These are phyloP conservation scores for Tuber aestivum DNA, from an alignment of 495 filamentous ascomycete species.

Conservation along the genomic window DNA sequence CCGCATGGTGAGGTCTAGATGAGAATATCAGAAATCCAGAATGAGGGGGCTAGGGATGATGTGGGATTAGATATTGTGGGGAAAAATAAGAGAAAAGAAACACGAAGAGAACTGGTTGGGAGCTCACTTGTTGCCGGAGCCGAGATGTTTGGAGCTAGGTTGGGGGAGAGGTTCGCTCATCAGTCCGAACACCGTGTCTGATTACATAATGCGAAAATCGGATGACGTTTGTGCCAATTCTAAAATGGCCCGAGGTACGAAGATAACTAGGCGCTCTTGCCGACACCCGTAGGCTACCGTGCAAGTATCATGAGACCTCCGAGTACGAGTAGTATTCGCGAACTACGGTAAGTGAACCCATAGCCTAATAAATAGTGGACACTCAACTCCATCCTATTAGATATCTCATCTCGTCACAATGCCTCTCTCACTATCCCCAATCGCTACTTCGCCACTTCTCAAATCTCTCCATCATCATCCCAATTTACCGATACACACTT, in stretches of 20 bases:
- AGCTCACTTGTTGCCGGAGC: slow-evolving; percentile 5
- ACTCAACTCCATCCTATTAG: not conserved
- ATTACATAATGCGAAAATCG: not conserved
- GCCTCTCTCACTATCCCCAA: slow-evolving; percentile 12
- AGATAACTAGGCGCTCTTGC: too few relatives aligned
- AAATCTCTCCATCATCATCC: slow-evolving; percentile 47
- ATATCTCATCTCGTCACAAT: not conserved
- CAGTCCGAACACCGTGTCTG: not conserved
- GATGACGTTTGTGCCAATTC: too few relatives aligned
- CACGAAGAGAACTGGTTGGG: slow-evolving; percentile 11
- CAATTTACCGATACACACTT: slow-evolving; percentile 48
- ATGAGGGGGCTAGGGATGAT: not conserved
- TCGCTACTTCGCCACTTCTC: slow-evolving; percentile 46
- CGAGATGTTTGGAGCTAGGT: not conserved
- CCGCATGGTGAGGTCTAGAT: slow-evolving; percentile 48
- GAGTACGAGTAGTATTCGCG: too few relatives aligned
- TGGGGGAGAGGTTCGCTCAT: not conserved
- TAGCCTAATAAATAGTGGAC: not conserved
- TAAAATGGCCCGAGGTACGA: too few relatives aligned
- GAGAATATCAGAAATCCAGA: not conserved
- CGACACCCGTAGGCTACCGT: too few relatives aligned
- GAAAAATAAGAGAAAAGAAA: not conserved
- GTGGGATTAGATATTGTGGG: slow-evolving; percentile 14
- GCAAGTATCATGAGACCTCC: too few relatives aligned
- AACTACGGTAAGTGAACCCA: too few relatives aligned